Conservation (phyloP, 1,284 basidiomycete species). For the Bondarzewia mesenterica region DNA sequence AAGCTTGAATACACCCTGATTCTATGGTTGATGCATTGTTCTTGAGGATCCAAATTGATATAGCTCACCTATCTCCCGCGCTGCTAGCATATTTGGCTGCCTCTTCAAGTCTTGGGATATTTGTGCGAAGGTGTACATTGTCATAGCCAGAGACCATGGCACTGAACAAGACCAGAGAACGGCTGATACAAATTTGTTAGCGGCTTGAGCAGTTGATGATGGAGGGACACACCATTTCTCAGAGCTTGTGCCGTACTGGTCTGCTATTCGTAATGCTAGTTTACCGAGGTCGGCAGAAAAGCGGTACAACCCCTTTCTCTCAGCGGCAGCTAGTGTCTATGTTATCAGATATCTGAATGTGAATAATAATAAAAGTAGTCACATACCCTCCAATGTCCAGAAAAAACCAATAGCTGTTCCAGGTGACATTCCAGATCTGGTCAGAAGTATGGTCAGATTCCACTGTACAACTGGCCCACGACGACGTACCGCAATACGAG, state of each 20-base stretch:
- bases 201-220: background rate
- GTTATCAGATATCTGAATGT: slow-evolving; percentile 7
- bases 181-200: slow-evolving; percentile 27
- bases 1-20: slow-evolving; percentile 52
- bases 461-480: slow-evolving; percentile 1
- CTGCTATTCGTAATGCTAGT: slow-evolving; percentile 54
- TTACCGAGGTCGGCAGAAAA: slow-evolving; percentile 63
- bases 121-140: slow-evolving; percentile 53
- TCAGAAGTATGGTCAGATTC: slow-evolving; percentile 4
- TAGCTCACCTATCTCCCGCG: slow-evolving; percentile 54
- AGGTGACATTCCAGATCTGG: slow-evolving; percentile 55
- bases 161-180: slow-evolving; percentile 51
- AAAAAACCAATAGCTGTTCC: slow-evolving; percentile 63
- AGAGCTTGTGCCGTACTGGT: slow-evolving; percentile 49
- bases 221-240: slow-evolving; percentile 49
- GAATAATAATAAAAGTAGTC: background rate
- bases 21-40: background rate
- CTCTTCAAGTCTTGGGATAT: slow-evolving; percentile 51
- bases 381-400: slow-evolving; percentile 55
- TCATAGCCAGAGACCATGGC: slow-evolving; percentile 62
- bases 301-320: slow-evolving; percentile 50
- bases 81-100: slow-evolving; percentile 57
- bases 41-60: background rate
- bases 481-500: slow-evolving; percentile 45
- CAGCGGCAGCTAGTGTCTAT: slow-evolving; percentile 43